Evolutionary conservation across 352 stramenopile genomes (phyloP).

Genomic region (Pythium phragmitis): DNA sequence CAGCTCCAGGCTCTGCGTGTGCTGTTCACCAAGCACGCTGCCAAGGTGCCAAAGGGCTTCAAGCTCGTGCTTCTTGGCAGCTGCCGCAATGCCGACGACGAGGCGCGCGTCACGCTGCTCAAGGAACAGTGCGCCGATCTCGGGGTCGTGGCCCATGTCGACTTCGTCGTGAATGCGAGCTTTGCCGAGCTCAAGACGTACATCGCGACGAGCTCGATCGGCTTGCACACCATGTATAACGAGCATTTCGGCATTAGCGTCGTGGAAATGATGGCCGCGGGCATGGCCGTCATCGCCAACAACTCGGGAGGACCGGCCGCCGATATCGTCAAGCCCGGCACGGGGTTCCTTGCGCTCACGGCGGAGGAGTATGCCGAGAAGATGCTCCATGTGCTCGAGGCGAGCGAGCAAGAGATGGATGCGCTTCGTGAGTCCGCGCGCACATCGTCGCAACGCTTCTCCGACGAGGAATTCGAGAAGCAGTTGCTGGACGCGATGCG

Average conservation of each 20-base stretch:
- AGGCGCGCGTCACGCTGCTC: constrained; percentile 86
- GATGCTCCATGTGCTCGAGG: constrained; percentile 63
- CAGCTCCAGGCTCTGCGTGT: constrained; percentile 91
- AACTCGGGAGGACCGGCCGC: constrained; percentile 95
- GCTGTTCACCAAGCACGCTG: constrained; percentile 49
- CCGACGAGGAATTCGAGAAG: constrained; percentile 63
- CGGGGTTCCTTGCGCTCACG: constrained; percentile 82
- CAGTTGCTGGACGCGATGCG: constrained; percentile 54
- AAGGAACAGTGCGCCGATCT: constrained; percentile 75
- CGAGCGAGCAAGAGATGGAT: constrained; percentile 29
- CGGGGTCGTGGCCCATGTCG: constrained; percentile 76
- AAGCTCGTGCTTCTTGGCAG: constrained; percentile 95
- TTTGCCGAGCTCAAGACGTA: constrained; percentile 91
- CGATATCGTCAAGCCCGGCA: constrained; percentile 89
- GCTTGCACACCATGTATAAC: constrained; percentile 99
- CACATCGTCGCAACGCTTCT: constrained; percentile 60
- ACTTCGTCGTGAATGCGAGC: constrained; percentile 95
- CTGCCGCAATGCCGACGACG: constrained; percentile 94
- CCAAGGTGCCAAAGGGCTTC: constrained; percentile 40
- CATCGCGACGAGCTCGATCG: constrained; percentile 86
- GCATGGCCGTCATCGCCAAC: constrained; percentile 96
- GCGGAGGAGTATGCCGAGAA: constrained; percentile 88
- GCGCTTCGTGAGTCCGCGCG: constrained; percentile 48
- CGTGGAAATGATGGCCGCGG: constrained; percentile 99
- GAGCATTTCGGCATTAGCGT: constrained; percentile 99